Base-by-base conservation (phyloP, 306 rosid genomes). In the Dicorynia guianensis region DNA sequence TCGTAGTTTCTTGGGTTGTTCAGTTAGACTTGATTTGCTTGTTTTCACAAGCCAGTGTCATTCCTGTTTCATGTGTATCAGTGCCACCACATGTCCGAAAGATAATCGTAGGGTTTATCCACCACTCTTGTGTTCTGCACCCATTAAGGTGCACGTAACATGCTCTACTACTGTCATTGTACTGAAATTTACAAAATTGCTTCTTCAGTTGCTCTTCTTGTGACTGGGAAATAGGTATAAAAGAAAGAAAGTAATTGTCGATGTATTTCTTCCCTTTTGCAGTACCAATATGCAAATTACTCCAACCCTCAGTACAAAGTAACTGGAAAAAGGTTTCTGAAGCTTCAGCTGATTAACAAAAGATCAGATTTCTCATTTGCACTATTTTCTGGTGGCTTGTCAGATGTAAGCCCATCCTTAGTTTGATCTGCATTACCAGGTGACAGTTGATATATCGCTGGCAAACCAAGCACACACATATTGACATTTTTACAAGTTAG, bases 291-390 rank as follows among this genome's bases (percentile, higher is more conserved):
- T 87, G 98, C 94, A 52, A 89, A 75, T 86, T 84, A 85, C 91
- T 77, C 89, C 40, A 91, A 81, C 83, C 83, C 85, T 2, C 56
- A 42, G 54, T 91, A 89, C 84, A 75, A 54, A 56, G 56, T 61
- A 55, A 79, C 87, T 39, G 98, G 96, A 67, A 85, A 74, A 57
- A 96, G 98, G 54, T 8, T 72, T 38, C 66, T 89, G 84, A 89
- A 82, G 76, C 89, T 91, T 65, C 89, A 78, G 83, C 76, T 91
- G 80, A 93, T 93, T 80, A 93, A 91, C 71, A 97, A 91, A 82
- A 89, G 97, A 93, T 87, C 88, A 33, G 93, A 93, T 80, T 93
- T 93, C 88, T 79, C 98, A 36, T 91, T 93, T 62, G 97, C 84
- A 52, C 80, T 93, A 33, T 93, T 93, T 83, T 87, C 97, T 33